Evolutionary conservation across 1,139 yeast species (phyloP).

Genomic region (Scheffersomyces insectosa): DNA sequence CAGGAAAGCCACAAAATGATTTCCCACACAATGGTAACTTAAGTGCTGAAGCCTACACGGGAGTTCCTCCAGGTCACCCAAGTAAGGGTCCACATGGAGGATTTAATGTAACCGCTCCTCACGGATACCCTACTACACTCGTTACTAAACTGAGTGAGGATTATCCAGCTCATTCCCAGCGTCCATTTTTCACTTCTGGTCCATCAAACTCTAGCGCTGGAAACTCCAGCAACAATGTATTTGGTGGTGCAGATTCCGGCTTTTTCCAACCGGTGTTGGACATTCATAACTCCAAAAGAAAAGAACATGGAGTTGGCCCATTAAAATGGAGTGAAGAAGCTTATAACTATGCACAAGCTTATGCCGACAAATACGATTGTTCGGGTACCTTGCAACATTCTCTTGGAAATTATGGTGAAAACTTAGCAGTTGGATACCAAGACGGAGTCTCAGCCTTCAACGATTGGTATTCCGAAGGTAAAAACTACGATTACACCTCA

Average conservation of each 20-base stretch:
- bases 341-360: slow-evolving; percentile 67
- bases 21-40: too few species aligned
- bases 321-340: slow-evolving; percentile 66
- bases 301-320: slow-evolving; percentile 58
- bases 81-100: too few species aligned
- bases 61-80: too few species aligned
- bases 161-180: too few species aligned
- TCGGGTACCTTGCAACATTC: slow-evolving; percentile 70
- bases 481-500: slow-evolving; percentile 52
- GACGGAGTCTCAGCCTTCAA: slow-evolving; percentile 57
- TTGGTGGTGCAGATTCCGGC: slow-evolving; percentile 22
- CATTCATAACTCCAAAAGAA: slow-evolving; percentile 70
- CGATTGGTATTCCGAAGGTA: slow-evolving; percentile 83
- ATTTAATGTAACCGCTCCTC: too few species aligned
- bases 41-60: too few species aligned
- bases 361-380: slow-evolving; percentile 72
- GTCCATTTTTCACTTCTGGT: too few species aligned
- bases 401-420: slow-evolving; percentile 82
- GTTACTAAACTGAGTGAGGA: too few species aligned
- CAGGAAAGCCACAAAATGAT: too few species aligned
- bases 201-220: too few species aligned
- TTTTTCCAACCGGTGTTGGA: slow-evolving; percentile 46
- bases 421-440: slow-evolving; percentile 74
- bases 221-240: background rate
- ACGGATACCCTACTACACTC: too few species aligned